These are phyloP conservation scores for Entamoeba dispar DNA, from an alignment of 208 protist species.

Conservation along the genomic window DNA sequence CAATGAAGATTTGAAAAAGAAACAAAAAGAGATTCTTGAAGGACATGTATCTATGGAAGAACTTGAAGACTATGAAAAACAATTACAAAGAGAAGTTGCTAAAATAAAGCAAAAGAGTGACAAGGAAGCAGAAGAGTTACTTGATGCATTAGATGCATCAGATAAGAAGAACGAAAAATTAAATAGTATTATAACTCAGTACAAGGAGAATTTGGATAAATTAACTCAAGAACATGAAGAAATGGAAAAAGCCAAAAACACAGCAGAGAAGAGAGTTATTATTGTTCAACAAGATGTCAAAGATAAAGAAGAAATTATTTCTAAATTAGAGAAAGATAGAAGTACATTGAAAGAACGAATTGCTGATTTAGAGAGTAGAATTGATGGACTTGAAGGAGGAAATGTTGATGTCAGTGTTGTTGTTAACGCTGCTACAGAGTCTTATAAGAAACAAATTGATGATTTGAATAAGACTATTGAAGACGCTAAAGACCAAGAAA, in stretches of 20 bases:
- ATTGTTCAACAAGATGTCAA: neutral
- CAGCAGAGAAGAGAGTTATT: neutral
- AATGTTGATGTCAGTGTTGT: neutral
- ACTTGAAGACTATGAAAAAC: neutral
- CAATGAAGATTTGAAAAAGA: neutral
- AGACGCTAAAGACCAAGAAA: neutral
- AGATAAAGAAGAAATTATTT: neutral
- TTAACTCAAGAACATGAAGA: neutral
- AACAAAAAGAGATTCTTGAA: neutral
- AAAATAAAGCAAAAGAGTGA: neutral
- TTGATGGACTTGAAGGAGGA: neutral
- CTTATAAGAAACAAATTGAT: neutral
- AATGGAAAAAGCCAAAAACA: neutral
- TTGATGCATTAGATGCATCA: neutral
- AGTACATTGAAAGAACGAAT: neutral
- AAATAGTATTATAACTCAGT: neutral
- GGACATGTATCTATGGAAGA: neutral
- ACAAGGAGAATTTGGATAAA: neutral
- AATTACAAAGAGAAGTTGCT: neutral
- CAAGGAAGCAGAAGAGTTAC: neutral
- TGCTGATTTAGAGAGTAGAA: neutral
- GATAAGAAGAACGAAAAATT: neutral
- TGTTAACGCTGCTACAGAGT: neutral
- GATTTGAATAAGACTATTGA: neutral
- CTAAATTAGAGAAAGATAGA: neutral